phyloP scores from a whole-genome alignment of 2,329 filamentous ascomycete species.

The Xylariaceae sp. region DNA sequence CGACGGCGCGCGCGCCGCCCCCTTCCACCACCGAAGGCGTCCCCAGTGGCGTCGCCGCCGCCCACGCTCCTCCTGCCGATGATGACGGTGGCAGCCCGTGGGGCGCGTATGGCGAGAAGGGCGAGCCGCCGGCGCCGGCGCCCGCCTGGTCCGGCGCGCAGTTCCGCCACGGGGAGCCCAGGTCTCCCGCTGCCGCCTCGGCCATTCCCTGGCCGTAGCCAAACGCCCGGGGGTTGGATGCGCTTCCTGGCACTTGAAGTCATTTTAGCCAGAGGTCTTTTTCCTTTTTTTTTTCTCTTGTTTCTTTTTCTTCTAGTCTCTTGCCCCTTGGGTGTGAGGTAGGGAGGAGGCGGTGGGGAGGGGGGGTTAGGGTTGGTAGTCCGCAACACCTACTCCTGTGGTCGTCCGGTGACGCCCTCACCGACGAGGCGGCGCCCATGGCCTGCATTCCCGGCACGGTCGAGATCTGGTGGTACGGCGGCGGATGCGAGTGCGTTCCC shows the following conservation, averaged over 20 bases:
- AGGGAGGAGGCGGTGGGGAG: no score
- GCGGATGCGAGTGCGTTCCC: constrained; percentile 32
- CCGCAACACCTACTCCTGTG: constrained; percentile 35
- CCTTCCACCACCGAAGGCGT: constrained; percentile 12
- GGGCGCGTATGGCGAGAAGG: constrained; percentile 42
- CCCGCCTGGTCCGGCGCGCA: constrained; percentile 44
- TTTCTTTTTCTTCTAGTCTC: no score
- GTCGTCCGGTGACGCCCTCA: constrained; percentile 25
- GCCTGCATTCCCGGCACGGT: constrained; percentile 35
- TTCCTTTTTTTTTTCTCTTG: no score
- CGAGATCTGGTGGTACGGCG: constrained; percentile 35
- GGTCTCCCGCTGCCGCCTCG: constrained; percentile 37
- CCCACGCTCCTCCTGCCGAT: no score
- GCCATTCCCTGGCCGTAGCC: constrained; percentile 32
- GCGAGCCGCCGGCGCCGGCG: no score
- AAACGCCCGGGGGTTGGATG: constrained; percentile 27
- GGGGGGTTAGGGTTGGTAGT: no score
- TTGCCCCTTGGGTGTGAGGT: no score
- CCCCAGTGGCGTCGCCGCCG: constrained; percentile 22
- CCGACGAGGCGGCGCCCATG: constrained; percentile 37
- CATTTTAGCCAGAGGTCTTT: constrained; percentile 19
- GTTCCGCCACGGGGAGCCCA: constrained; percentile 39
- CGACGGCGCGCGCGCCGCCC: no score
- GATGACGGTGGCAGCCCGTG: constrained; percentile 30
- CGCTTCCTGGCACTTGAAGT: constrained; percentile 26